Base-by-base conservation (phyloP, 352 stramenopile species). In the Halophytophthora polymorphica region DNA sequence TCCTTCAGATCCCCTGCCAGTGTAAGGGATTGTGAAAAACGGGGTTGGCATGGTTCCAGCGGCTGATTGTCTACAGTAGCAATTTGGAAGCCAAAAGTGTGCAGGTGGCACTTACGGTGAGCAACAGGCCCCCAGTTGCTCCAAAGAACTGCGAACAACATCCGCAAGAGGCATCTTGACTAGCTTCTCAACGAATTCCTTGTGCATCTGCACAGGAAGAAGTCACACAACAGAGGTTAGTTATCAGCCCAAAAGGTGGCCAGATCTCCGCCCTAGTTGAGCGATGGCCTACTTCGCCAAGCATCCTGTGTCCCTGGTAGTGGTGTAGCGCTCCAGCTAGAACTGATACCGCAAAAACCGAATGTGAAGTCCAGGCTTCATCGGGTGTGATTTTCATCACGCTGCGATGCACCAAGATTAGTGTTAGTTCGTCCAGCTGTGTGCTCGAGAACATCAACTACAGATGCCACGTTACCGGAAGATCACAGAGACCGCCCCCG, bases 111-210 rank as follows among this genome's bases (percentile, higher is more conserved):
- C 21, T 41, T 39, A 47, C 25, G 15, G 43, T 23, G 43, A 33
- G 18, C 12, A 61, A 7, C 25, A 31, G 4, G 25, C 8, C 25
- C 25, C 8, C 25, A 31, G 25, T 31, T 12, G 29, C 31, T 29
- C 29, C 33, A 71, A n/a, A 2, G 43, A 64, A 15, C 42, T 31
- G 17, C 28, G 37, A 41, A 61, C 36, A 51, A 38, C 58, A 19
- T 19, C 15, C 28, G 35, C 39, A 45, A 57, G 41, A 14, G 45
- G 38, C 34, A 43, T 39, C 40, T 61, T 39, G 35, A 62, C 45
- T 3, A 62, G 22, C 28, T 54, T 58, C 36, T 66, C 53, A 3
- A 61, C 22, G 21, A 37, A 50, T 28, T 12, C 0, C 49, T 53
- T 53, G 35, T 61, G 45, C 15, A 19, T 47, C 51, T 66, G 21